Conservation (phyloP, 2,329 filamentous ascomycete species). For the Parasarocladium wereldwijsianum region DNA sequence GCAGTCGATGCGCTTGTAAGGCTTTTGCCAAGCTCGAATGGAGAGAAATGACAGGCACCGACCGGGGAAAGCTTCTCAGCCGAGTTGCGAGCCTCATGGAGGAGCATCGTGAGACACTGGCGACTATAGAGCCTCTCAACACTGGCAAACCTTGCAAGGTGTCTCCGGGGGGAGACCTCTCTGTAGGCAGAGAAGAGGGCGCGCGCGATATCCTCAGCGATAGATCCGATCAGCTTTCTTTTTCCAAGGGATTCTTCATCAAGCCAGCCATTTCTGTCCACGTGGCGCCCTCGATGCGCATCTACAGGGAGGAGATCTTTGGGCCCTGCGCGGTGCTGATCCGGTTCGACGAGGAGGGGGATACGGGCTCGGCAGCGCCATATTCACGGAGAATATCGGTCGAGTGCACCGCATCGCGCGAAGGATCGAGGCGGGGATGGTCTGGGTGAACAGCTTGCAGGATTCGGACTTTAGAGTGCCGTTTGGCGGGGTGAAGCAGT, state of each 20-base stretch:
- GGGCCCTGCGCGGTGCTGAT: conserved; percentile 12
- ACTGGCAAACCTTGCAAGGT: conserved; percentile 33
- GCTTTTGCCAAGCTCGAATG: conserved; percentile 43
- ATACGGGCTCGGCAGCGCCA: conserved; percentile 36
- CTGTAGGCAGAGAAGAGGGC: conserved; percentile 14
- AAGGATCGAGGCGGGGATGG: conserved; percentile 34
- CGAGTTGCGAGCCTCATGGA: conserved; percentile 56
- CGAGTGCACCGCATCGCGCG: conserved; percentile 20
- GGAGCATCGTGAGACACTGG: conserved; percentile 33
- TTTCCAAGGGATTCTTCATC: conserved; percentile 13
- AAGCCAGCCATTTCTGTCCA: conserved; percentile 12
- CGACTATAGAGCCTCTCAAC: conserved; percentile 67
- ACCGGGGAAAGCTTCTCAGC: conserved; percentile 51
- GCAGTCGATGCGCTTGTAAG: conserved; percentile 35
- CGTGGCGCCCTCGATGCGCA: conserved; percentile 9
- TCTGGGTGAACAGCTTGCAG: conserved; percentile 18
- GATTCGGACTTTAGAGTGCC: conserved; percentile 11
- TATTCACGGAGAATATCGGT: conserved; percentile 37
- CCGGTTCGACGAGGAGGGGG: conserved; percentile 10
- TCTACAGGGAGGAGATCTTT: conserved; percentile 13
- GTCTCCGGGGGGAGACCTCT: conserved; percentile 47
- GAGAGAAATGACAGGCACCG: conserved; percentile 47
- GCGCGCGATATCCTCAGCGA: not conserved
- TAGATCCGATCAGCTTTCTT: not conserved
- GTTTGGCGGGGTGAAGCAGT: conserved; percentile 39